A percentile compares a stretch with the other conserved stretches of the same genome.
Evolutionary conservation across 805 yeast species (phyloP).

Genomic region (Schizosaccharomyces cryophilus): DNA sequence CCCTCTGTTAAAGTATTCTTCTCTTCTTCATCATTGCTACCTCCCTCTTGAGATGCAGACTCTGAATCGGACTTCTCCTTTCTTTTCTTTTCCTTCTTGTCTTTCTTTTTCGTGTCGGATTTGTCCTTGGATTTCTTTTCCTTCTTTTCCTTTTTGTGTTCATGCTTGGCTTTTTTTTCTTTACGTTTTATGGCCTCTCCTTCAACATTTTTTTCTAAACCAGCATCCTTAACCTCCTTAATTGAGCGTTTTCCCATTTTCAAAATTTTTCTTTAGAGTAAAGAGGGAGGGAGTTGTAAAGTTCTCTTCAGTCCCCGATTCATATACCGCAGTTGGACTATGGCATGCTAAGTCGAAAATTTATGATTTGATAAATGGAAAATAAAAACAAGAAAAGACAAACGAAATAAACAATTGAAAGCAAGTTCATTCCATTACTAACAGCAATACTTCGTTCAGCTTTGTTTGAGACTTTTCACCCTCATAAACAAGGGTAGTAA

Average conservation of each 20-base stretch:
- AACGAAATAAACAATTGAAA: too few species aligned
- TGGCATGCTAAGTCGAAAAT: too few species aligned
- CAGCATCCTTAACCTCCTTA: neutral
- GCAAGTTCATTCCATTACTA: too few species aligned
- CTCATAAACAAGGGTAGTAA: too few species aligned
- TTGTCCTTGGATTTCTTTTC: neutral
- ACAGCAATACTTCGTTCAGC: too few species aligned
- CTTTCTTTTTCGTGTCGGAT: neutral
- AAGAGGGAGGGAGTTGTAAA: neutral
- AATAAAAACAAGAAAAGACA: too few species aligned
- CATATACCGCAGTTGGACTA: too few species aligned
- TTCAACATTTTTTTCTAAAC: neutral
- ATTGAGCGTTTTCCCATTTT: neutral
- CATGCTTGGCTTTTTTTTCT: neutral
- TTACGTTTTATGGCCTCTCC: neutral
- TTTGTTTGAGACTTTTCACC: too few species aligned
- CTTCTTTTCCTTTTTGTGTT: neutral
- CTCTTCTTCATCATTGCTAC: conserved; percentile 12
- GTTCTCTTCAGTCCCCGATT: too few species aligned
- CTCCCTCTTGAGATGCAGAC: conserved; percentile 6
- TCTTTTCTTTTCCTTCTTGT: conserved; percentile 7
- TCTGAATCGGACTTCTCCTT: conserved; percentile 13
- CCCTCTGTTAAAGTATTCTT: neutral
- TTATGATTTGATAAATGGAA: too few species aligned
- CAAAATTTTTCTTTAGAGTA: neutral